A percentile compares a stretch with the other conserved stretches of the same genome.
Evolutionary conservation across 2,329 filamentous ascomycete species (phyloP).

Genomic region (Pestalotiopsis sp.): DNA sequence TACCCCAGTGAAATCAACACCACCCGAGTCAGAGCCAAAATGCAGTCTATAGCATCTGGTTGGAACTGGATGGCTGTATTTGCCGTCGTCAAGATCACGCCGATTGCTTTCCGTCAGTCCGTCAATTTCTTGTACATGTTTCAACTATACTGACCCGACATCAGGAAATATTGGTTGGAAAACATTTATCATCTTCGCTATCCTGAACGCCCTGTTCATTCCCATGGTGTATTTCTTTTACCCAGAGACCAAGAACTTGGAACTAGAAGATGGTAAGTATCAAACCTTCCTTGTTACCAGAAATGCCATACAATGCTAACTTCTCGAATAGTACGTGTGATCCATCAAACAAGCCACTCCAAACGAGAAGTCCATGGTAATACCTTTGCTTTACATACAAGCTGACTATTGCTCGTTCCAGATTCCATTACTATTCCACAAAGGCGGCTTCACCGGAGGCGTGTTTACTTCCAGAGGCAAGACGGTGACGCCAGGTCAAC

Average conservation of each 20-base stretch:
- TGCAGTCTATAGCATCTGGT: constrained; percentile 40
- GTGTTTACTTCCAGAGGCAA: constrained; percentile 32
- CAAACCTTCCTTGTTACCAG: no score
- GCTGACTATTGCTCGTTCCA: neutral
- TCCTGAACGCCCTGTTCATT: constrained; percentile 27
- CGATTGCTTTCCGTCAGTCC: constrained; percentile 19
- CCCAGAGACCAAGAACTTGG: constrained; percentile 45
- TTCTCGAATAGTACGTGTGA: neutral
- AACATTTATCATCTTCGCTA: constrained; percentile 31
- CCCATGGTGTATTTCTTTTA: constrained; percentile 44
- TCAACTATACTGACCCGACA: neutral
- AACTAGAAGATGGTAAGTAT: constrained; percentile 42
- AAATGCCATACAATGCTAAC: neutral
- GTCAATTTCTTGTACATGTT: neutral
- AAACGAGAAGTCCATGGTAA: neutral
- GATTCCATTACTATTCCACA: constrained; percentile 33
- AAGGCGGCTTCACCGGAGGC: constrained; percentile 38
- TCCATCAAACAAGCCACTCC: neutral
- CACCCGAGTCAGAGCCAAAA: constrained; percentile 40
- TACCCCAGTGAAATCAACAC: constrained; percentile 44
- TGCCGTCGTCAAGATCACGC: constrained; percentile 24
- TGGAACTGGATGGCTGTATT: constrained; percentile 28
- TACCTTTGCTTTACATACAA: neutral
- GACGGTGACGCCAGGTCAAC: constrained; percentile 33
- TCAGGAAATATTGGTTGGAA: constrained; percentile 32